Evolutionary conservation across 2,329 filamentous ascomycete genomes (phyloP).

Genomic region (Cadophora gregata): DNA sequence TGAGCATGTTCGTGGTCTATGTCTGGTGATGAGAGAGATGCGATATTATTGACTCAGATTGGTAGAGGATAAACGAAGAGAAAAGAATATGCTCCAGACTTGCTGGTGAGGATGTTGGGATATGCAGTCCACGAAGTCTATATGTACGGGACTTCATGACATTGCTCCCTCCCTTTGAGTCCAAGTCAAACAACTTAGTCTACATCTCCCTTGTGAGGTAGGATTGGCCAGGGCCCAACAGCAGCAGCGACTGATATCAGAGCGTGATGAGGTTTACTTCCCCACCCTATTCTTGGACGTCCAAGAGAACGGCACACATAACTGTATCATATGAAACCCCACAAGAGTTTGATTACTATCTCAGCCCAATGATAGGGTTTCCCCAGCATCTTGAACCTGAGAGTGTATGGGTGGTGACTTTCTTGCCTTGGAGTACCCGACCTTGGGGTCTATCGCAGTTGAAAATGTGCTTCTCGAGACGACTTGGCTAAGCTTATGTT

Average conservation of each 20-base stretch:
- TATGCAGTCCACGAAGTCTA: not conserved
- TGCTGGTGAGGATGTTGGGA: not conserved
- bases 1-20: not conserved
- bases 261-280: not conserved
- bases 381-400: not conserved
- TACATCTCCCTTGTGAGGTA: not conserved
- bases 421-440: not conserved
- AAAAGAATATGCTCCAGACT: not conserved
- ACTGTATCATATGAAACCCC: not conserved
- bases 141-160: not conserved
- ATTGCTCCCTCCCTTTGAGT: not conserved
- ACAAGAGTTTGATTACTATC: not conserved
- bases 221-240: not conserved
- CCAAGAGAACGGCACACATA: not conserved
- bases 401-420: not conserved
- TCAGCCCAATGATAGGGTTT: not conserved
- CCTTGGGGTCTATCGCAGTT: not conserved
- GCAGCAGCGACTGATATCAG: not conserved
- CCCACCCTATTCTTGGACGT: not conserved
- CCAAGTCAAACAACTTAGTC: not conserved
- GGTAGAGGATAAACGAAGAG: not conserved
- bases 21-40: not conserved
- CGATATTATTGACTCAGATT: not conserved
- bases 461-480: conserved; percentile 4
- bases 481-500: not conserved